Evolutionary conservation across 148 eudicot species (phyloP).

Genomic region (Silene uniflora): DNA sequence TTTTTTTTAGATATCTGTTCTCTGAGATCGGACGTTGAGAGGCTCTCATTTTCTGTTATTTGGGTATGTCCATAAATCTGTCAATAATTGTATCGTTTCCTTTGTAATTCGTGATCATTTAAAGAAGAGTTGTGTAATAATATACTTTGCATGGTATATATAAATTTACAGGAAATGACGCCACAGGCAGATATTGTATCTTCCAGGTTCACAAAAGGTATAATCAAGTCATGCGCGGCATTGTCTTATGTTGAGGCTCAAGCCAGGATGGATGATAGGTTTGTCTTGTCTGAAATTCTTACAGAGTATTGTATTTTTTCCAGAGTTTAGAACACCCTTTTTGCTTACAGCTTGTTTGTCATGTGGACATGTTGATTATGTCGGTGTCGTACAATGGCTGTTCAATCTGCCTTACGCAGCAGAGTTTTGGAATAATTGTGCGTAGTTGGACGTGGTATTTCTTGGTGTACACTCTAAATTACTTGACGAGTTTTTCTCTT

Average conservation of each 20-base stretch:
- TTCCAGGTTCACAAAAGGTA: slow-evolving; percentile 80
- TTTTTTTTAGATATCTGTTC: slow-evolving; percentile 84
- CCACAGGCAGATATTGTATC: slow-evolving; percentile 87
- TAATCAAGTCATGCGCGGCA: slow-evolving; percentile 94
- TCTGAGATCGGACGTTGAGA: slow-evolving; percentile 89
- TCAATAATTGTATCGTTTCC: background rate
- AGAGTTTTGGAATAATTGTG: background rate
- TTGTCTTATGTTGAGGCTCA: slow-evolving; percentile 97
- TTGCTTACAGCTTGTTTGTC: background rate
- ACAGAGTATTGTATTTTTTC: background rate
- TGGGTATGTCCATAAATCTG: slow-evolving; percentile 50
- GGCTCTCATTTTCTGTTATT: slow-evolving; percentile 89
- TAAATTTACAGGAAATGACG: slow-evolving; percentile 78
- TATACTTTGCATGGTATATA: slow-evolving; percentile 9
- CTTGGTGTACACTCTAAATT: no score
- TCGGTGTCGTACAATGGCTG: background rate
- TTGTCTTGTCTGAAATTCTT: slow-evolving; percentile 16
- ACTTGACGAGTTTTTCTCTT: no score
- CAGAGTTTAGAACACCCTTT: slow-evolving; percentile 6
- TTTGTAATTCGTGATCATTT: background rate
- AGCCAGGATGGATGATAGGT: slow-evolving; percentile 99
- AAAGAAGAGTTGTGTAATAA: background rate
- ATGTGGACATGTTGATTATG: background rate
- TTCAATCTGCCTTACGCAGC: background rate
- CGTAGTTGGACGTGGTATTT: background rate